Evolutionary conservation across 2,329 filamentous ascomycete genomes (phyloP), one percentile per base, ranked within the genome.

Genomic region (Aspergillus caelatus): DNA sequence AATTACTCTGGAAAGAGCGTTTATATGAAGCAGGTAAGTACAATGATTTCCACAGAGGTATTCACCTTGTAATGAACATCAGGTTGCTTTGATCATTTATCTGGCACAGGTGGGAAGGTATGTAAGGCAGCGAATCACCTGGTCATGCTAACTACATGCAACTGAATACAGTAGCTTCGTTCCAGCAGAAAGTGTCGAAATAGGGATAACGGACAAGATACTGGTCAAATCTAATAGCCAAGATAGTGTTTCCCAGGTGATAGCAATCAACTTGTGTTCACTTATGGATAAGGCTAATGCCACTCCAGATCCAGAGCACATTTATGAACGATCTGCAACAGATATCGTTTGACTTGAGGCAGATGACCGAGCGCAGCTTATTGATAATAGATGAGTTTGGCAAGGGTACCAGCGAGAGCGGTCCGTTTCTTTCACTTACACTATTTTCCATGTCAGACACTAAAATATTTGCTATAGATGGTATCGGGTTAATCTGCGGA

Each of bases 1-100:
- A 99, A 99, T 70, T 96, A 95, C 75, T 98, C 95, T 0, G 95
- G 95, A 0, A 99, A 99, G 77, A 98, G 93, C 70, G 88, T 98
- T 0, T 98, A 97, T 77, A 84, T 98, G 74, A 99, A 96, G 77
- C 94, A 99, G 75, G 77, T 75, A 62, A 66, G 65, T 5, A n/a
- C 19, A 11, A 5, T 16, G 5, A 16, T 28, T 11, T 7, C 12
- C 28, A 46, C 14, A 61, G 11, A 19, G 11, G n/a, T 36, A n/a
- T 30, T 30, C 10, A 53, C 54, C 60, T 69, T 23, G 0, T 52
- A 71, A 23, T 4, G 14, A n/a, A n/a, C 12, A 28, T 19, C 28
- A 79, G 78, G 87, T 92, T 36, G 95, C 94, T 5, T 81, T 97
- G 57, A 95, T 97, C 63, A 89, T 96, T 16, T 97, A 95, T 74